Percentiles rank a stretch among this genome's conserved stretches.
Evolutionary conservation across 495 filamentous ascomycete species (phyloP).

Genomic region (Penicillium nucicola): DNA sequence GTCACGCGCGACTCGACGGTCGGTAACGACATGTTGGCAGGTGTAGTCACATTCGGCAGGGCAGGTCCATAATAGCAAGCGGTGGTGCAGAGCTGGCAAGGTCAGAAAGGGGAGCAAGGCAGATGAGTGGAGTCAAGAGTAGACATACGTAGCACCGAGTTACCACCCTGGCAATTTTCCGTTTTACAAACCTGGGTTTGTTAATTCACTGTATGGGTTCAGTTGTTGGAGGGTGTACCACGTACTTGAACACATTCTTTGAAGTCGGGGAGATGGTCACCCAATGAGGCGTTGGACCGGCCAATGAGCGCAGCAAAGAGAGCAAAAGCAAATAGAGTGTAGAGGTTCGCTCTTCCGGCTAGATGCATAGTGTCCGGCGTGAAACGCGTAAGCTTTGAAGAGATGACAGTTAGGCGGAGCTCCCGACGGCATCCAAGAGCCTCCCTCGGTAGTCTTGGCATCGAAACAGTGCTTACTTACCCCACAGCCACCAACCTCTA

Average conservation of each 20-base stretch:
- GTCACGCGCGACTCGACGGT: constrained; percentile 61
- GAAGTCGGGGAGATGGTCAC: constrained; percentile 89
- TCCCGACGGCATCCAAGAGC: constrained; percentile 13
- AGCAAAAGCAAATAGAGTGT: constrained; percentile 30
- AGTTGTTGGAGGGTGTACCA: not conserved
- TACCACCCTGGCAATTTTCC: constrained; percentile 67
- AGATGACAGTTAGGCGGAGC: constrained; percentile 18
- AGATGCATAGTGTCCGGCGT: constrained; percentile 30
- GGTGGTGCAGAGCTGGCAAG: constrained; percentile 44
- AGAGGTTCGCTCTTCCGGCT: constrained; percentile 19
- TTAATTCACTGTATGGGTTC: constrained; percentile 9
- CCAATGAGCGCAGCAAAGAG: constrained; percentile 43
- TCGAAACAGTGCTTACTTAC: constrained; percentile 4
- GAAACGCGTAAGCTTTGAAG: constrained; percentile 21
- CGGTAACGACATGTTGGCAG: constrained; percentile 92
- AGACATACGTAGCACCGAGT: constrained; percentile 47
- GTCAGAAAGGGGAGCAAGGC: constrained; percentile 11
- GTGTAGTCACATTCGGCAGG: constrained; percentile 95
- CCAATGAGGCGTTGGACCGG: constrained; percentile 65
- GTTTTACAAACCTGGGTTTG: constrained; percentile 67
- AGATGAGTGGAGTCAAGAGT: not conserved
- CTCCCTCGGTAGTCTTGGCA: constrained; percentile 24
- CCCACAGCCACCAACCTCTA: not conserved
- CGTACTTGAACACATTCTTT: constrained; percentile 79
- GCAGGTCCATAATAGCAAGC: constrained; percentile 61